Percentiles rank a stretch among this genome's conserved stretches.
Conservation (phyloP, 2,329 filamentous ascomycete genomes). For the Niveomyces coronatus region DNA sequence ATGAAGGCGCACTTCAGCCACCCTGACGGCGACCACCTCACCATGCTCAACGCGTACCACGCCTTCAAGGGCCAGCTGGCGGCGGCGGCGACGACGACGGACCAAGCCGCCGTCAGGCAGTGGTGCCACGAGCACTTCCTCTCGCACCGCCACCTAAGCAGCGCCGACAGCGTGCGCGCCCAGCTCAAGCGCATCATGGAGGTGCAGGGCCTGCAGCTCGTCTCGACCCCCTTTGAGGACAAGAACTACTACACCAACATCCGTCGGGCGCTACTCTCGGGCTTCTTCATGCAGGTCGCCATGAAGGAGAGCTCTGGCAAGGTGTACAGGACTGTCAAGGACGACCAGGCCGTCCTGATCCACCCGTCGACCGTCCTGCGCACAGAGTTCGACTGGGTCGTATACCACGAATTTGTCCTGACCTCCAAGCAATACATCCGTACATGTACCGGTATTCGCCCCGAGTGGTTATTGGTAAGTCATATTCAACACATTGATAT, state of each 20-base stretch:
- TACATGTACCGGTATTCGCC: slow-evolving; percentile 81
- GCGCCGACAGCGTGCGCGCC: slow-evolving; percentile 84
- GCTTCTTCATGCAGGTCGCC: slow-evolving; percentile 99
- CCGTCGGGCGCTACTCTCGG: slow-evolving; percentile 77
- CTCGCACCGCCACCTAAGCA: slow-evolving; percentile 76
- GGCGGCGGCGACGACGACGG: no score
- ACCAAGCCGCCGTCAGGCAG: slow-evolving; percentile 61
- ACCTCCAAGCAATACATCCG: slow-evolving; percentile 98
- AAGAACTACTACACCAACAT: slow-evolving; percentile 99
- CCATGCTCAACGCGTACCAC: slow-evolving; percentile 94
- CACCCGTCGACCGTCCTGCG: slow-evolving; percentile 87
- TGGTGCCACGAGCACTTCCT: slow-evolving; percentile 98
- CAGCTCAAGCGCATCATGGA: slow-evolving; percentile 98
- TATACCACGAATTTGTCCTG: slow-evolving; percentile 97
- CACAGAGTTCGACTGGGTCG: slow-evolving; percentile 87
- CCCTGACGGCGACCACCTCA: slow-evolving; percentile 87
- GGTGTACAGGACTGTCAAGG: slow-evolving; percentile 91
- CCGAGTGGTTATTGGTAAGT: slow-evolving; percentile 85
- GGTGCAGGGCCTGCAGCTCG: slow-evolving; percentile 70
- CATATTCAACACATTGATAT: no score
- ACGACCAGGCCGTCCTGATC: slow-evolving; percentile 85
- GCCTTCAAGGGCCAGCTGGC: slow-evolving; percentile 72
- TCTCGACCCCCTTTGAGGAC: slow-evolving; percentile 84
- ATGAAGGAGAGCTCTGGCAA: slow-evolving; percentile 86
- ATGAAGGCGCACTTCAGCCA: slow-evolving; percentile 96